Evolutionary conservation across 305 asterid genomes (phyloP), one percentile per base, ranked within the genome.

Genomic region (Galium porrigens): DNA sequence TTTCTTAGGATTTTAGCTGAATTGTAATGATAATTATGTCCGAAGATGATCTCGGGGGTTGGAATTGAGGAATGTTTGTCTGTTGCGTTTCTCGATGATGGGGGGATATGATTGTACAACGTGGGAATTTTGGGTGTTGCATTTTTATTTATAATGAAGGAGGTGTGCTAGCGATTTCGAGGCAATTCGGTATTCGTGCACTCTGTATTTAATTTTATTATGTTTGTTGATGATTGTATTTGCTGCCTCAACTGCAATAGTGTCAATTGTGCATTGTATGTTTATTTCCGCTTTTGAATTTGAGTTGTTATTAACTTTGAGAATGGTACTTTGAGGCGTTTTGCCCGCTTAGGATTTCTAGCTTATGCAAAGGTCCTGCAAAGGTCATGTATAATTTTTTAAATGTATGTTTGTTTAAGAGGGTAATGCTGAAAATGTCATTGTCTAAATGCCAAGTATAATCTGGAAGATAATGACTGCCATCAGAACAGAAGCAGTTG

Each of bases 41-140:
- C 5, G 7, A 8, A 34, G 46, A 59, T 70, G 64, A 54, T 69
- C 64, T 17, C 15, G 75, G 58, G 39, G 67, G 55, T 51, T 65
- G 70, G 5, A 56, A 18, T 44, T 22, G 61, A 55, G 42, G 46
- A 41, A 34, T 54, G 58, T 27, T 58, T 61, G 64, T 27, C 33
- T 61, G 18, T 30, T 54, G 64, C 30, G 36, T 57, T 37, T 57
- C 12, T 33, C 61, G n/a, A 58, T 51, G 60, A 25, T 39, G 62
- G 66, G 65, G 55, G 66, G 42, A 63, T 70, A 63, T 49, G 33
- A 49, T 22, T 58, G 61, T 32, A 12, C 6, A 36, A 36, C 27
- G 49, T 65, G 70, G 3, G 33, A 12, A 27, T 25, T 49, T 27
- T 57, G 34, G 8, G 18, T 33, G 48, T 9, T 44, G 22, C 29